These are phyloP conservation scores for Vinca minor DNA, from an alignment of 257 asterid genomes.

Conservation along the genomic window DNA sequence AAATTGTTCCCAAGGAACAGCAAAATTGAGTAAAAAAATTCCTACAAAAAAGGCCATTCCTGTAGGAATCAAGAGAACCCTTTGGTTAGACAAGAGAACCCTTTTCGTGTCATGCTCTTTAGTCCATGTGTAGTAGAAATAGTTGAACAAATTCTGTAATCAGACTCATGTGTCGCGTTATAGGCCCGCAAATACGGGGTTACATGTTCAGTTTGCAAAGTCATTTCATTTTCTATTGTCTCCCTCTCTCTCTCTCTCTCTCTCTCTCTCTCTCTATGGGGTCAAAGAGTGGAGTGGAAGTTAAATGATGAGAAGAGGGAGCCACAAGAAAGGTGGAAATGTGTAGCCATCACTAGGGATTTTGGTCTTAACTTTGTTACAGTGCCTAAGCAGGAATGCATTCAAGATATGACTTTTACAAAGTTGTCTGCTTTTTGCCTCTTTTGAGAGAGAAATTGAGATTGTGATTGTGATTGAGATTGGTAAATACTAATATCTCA, in stretches of 20 bases:
- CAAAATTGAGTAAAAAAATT: slow-evolving; percentile 37
- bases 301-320: slow-evolving; percentile 54
- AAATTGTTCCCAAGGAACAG: slow-evolving; percentile 21
- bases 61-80: slow-evolving; percentile 15
- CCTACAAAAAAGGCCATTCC: slow-evolving; percentile 34
- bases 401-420: slow-evolving; percentile 32
- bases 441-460: background rate
- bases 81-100: slow-evolving; percentile 37
- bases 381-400: slow-evolving; percentile 12
- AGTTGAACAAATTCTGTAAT: too few relatives aligned
- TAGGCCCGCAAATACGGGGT: too few relatives aligned
- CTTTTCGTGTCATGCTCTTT: slow-evolving; percentile 15
- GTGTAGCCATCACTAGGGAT: slow-evolving; percentile 40
- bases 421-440: slow-evolving; percentile 24
- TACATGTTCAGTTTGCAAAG: too few relatives aligned
- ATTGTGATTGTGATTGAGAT: slow-evolving; percentile 4
- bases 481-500: too few relatives aligned
- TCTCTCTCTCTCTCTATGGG: too few relatives aligned
- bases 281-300: slow-evolving; percentile 16
- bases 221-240: too few relatives aligned
- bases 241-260: too few relatives aligned
- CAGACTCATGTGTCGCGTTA: too few relatives aligned
- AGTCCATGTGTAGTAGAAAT: background rate
- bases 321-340: slow-evolving; percentile 46
- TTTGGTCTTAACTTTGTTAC: slow-evolving; percentile 23